Conservation (phyloP, 2,329 filamentous ascomycete genomes). For the Cytospora schulzeri region DNA sequence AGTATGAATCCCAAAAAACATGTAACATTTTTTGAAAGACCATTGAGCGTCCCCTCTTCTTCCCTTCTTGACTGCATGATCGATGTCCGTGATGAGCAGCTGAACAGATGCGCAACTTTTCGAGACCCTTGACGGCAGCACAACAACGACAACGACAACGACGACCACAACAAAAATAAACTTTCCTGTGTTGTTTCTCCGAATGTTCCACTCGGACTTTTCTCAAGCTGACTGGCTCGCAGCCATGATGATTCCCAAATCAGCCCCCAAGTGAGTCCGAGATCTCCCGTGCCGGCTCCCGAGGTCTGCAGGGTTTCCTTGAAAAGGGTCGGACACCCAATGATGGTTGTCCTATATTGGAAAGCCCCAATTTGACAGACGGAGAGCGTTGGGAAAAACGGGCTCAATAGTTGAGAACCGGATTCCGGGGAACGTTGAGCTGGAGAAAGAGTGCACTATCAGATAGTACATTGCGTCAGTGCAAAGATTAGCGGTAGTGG, state of each 20-base stretch:
- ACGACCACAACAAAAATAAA: too few species aligned
- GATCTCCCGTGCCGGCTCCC: not conserved
- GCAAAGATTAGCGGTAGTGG: too few species aligned
- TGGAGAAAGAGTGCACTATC: not conserved
- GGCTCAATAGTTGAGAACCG: slow-evolving; percentile 18
- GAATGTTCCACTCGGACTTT: not conserved
- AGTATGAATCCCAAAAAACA: slow-evolving; percentile 21
- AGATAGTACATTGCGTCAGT: not conserved
- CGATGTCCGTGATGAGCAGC: not conserved
- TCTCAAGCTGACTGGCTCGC: not conserved
- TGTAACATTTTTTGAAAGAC: slow-evolving; percentile 14
- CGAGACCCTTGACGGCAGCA: too few species aligned
- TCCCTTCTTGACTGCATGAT: not conserved
- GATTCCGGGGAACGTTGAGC: slow-evolving; percentile 1
- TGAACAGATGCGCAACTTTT: not conserved
- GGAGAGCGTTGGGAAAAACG: slow-evolving; percentile 19
- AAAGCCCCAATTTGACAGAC: not conserved
- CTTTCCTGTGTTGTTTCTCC: too few species aligned
- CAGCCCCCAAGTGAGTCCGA: not conserved
- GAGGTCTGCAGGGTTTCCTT: not conserved
- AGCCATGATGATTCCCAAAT: not conserved
- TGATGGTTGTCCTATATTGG: not conserved
- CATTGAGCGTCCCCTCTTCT: not conserved
- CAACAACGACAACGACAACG: too few species aligned
- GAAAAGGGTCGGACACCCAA: not conserved